Evolutionary conservation across 2,329 filamentous ascomycete genomes (phyloP).

Genomic region (Phialemonium atrogriseum): DNA sequence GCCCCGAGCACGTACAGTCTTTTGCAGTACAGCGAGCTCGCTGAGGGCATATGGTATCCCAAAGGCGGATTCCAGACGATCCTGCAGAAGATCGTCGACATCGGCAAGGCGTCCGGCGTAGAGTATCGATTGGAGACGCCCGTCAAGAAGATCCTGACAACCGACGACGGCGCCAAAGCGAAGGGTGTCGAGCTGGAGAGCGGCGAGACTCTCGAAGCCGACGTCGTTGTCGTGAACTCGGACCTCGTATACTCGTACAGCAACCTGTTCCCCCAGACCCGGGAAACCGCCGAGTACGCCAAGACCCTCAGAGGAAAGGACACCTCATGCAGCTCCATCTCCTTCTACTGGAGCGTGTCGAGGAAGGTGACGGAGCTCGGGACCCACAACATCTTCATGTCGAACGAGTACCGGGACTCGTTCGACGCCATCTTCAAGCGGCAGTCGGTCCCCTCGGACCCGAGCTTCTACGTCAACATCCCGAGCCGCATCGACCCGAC

Average conservation of each 20-base stretch:
- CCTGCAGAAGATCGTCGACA: slow-evolving; percentile 52
- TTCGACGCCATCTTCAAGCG: slow-evolving; percentile 70
- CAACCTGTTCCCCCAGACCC: slow-evolving; percentile 50
- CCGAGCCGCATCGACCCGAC: slow-evolving; percentile 60
- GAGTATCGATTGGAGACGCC: slow-evolving; percentile 52
- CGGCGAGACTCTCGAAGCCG: slow-evolving; percentile 51
- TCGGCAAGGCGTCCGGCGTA: slow-evolving; percentile 55
- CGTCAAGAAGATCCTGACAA: slow-evolving; percentile 45
- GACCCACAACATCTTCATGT: slow-evolving; percentile 71
- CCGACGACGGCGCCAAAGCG: slow-evolving; percentile 35
- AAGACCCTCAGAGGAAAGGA: slow-evolving; percentile 35
- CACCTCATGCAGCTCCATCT: slow-evolving; percentile 64
- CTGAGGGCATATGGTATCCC: slow-evolving; percentile 71
- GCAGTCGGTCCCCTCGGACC: slow-evolving; percentile 57
- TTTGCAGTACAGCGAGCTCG: slow-evolving; percentile 67
- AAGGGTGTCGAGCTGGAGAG: slow-evolving; percentile 48
- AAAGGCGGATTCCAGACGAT: slow-evolving; percentile 62
- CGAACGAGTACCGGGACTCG: slow-evolving; percentile 62
- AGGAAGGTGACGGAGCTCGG: slow-evolving; percentile 52
- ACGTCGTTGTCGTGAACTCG: slow-evolving; percentile 63
- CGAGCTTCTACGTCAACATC: slow-evolving; percentile 72
- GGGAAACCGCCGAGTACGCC: slow-evolving; percentile 20
- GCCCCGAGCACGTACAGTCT: slow-evolving; percentile 67
- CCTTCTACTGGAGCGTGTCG: slow-evolving; percentile 67
- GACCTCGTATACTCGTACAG: slow-evolving; percentile 70